Evolutionary conservation across 495 filamentous ascomycete genomes (phyloP), one percentile per base, ranked within the genome.

Genomic region (Extremus antarcticus): DNA sequence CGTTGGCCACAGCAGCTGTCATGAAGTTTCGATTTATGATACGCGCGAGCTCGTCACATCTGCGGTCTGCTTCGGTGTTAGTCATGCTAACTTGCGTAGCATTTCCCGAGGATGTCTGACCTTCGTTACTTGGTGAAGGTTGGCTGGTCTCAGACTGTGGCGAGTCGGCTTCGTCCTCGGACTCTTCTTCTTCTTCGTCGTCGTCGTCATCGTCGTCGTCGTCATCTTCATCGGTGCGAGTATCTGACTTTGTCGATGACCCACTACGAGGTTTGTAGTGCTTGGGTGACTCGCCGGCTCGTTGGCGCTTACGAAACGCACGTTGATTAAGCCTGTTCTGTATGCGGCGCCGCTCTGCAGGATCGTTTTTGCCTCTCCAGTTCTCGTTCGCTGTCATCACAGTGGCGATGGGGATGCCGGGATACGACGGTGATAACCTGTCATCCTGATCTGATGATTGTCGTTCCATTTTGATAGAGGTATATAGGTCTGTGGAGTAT

Each of bases 291-390:
- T 55, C 38, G 13, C 57, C 57, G 13, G 57, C 45, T 45, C 57
- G 45, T 22, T 60, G 57, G 23, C 57, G 45, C 32, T 60, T 45
- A 4, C 57, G 25, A 23, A 60, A 60, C 19, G 57, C 57, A 22
- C 57, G 51, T 51, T 60, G 57, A 24, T 60, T 60, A 21, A 60
- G 53, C 2, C 57, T 24, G 23, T 60, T 60, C 53, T 60, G 57
- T 20, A 60, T 60, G 25, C 57, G 57, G 7, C 57, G 51, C 17
- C 57, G 4, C 20, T 55, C 57, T n/a, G 45, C 29, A 10, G 57
- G 57, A 32, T 60, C 57, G 41, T 56, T 60, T 40, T 56, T 55
- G 40, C 57, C 57, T 22, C 53, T 24, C 56, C 56, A 54, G 54
- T 24, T 49, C 20, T 39, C 19, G 21, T 32, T 53, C 25, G 45